Base-by-base conservation (phyloP, 768 basidiomycete genomes). In the Fomitopsis serialis region DNA sequence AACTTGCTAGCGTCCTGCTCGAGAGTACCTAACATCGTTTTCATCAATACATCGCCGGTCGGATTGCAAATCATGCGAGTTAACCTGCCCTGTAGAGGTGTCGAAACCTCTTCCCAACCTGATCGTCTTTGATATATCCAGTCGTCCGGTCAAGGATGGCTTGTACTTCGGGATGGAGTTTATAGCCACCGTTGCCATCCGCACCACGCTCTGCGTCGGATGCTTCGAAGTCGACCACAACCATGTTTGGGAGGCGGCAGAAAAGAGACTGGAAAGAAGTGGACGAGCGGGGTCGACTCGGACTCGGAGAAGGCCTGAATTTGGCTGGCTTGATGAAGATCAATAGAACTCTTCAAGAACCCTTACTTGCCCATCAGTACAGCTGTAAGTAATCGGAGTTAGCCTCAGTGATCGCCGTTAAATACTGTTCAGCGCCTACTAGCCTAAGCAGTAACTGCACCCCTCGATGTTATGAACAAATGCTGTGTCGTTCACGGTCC, bases 181-280 rank as follows among this genome's bases (percentile, higher is more conserved):
- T 10, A 32, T 56, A 42, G 12, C 52, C 58, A 2, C 52, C 58
- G 46, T n/a, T 56, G 2, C 55, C 58, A 49, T 37, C 34, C 37
- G 36, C 34, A 23, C 36, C n/a, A 19, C 36, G n/a, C 19, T 36
- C 2, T 3, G 34, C 36, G 36, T 37, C 48, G 21, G 48, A 49
- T 3, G 48, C 36, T 12, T 11, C 36, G 8, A 36, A 17, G 37
- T 40, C 37, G 37, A 19, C 15, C 15, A 40, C 6, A 19, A 5
- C 19, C 37, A 40, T 40, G 19, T 4, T 5, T 40, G 37, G 15
- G 15, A 40, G 15, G 11, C 11, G n/a, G 29, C 11, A 32, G 29
- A 32, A 32, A 6, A 32, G 29, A 32, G 6, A 32, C 6, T 32
- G 5, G n/a, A 32, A 32, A 11, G 29, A 11, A 32, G 29, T 32